Evolutionary conservation across 2,329 filamentous ascomycete genomes (phyloP), one percentile per base, ranked within the genome.

Genomic region (Scytalidium sp.): DNA sequence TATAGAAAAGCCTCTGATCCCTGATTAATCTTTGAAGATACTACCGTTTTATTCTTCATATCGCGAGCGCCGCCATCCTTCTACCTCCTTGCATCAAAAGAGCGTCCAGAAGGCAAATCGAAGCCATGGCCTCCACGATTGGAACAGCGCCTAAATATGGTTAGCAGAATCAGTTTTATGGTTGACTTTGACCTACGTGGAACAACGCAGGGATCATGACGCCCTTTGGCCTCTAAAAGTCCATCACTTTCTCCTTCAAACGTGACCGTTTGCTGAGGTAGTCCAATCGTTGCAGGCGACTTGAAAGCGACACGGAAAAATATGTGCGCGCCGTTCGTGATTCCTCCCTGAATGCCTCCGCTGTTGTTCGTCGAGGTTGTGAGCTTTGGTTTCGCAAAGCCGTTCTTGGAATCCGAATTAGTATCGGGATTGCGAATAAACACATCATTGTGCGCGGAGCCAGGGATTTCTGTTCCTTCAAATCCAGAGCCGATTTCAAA

Each of bases 291-390:
- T 23, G 93, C 92, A 2, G 93, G 85, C 9, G 93, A 89, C 79
- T 97, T 97, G 83, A 97, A 97, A 15, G 83, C 92, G 4, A 96
- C 86, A 45, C 88, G 84, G 81, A 97, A 97, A 79, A 94, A 97
- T 73, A 97, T 90, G 51, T 85, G 87, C 32, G 90, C 89, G 50
- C 93, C 94, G 70, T 97, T 97, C 45, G 88, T 87, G 70, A 97
- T 97, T 46, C 93, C 93, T 41, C 93, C 94, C 74, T 97, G 93
- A 60, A 97, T 90, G 56, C 93, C 94, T 11, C 93, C 93, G 2
- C 87, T 93, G 76, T 96, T 91, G 76, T 97, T 97, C 21, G 93
- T 97, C 75, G 87, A 88, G 49, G 93, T 97, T 8, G 84, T 86
- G 47, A 97, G 79, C 55, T 76, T 79, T 17, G 87, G 82, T 51